phyloP scores from a whole-genome alignment of 2,329 filamentous ascomycete genomes.

The Cryphonectria naterciae region DNA sequence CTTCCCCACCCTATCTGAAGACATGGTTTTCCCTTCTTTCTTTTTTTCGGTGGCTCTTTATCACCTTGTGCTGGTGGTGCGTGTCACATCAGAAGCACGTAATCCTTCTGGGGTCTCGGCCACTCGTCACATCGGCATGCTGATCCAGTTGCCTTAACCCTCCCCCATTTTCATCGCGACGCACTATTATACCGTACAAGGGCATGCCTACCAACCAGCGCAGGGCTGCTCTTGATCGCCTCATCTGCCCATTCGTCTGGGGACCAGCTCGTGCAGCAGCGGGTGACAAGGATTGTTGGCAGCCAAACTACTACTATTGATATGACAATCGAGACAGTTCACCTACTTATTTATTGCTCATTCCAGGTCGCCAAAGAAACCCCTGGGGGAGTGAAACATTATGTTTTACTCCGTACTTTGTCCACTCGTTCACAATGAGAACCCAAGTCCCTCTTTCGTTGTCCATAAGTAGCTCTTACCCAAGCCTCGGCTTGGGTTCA shows the following conservation, averaged over 20 bases:
- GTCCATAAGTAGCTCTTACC: neutral
- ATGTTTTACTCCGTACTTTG: neutral
- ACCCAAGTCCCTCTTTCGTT: neutral
- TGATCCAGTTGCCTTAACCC: neutral
- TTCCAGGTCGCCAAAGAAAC: neutral
- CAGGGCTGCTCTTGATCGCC: neutral
- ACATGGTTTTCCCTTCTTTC: neutral
- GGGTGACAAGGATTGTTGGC: neutral
- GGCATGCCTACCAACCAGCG: neutral
- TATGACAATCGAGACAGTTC: neutral
- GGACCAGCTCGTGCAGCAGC: neutral
- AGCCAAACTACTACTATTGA: neutral
- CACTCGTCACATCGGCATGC: neutral
- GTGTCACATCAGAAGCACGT: conserved; percentile 1
- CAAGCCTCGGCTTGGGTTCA: neutral
- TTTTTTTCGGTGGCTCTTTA: neutral
- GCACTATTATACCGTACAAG: neutral
- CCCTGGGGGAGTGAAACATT: neutral
- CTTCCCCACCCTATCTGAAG: neutral
- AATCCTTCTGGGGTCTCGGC: neutral
- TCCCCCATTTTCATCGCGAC: neutral
- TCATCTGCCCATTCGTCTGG: neutral
- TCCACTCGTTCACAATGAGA: neutral
- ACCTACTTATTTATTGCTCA: neutral
- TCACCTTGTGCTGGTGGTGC: neutral